Evolutionary conservation across 129 eudicot genomes (phyloP), one percentile per base, ranked within the genome.

Genomic region (Tagetes patula): DNA sequence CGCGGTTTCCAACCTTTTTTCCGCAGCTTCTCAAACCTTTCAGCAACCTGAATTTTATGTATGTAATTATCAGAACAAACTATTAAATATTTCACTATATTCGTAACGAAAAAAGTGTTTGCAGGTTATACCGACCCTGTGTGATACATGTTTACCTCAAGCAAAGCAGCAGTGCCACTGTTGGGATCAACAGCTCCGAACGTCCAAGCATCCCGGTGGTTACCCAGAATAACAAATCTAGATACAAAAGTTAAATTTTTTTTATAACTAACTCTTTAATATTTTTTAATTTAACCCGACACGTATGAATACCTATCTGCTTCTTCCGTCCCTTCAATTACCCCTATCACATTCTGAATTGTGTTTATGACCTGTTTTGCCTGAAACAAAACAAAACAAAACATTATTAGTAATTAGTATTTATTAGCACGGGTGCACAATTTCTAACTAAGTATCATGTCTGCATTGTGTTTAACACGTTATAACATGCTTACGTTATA

Each of bases 181-280:
- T 89, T 92, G 78, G 97, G 97, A 83, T 92, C 97, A 80, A 83
- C 97, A 68, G 94, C 97, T 78, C 97, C 96, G 56, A 89, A 92
- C 36, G 97, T 86, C 96, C 96, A 92, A 62, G 96, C 97, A 76
- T 89, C 97, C 41, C 97, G 83, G 83, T 92, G 97, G 73, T 92
- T 89, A 62, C 96, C 97, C 67, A 92, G 76, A 50, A 92, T 92
- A 66, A 92, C 86, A 74, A 48, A 92, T 69, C 96, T 92, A 69
- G 42, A 65, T 48, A 69, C 47, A 65, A 11, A 55, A 65, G 62
- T 64, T 49, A 20, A 20, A 20, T 20, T 20, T 20, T 20, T 20
- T 20, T 20, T 20, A 20, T 20, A 20, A 20, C 27, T 20, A 20
- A 20, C 27, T 20, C 27, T 20, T 20, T 20, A 20, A 20, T 20